Percentiles rank a stretch among this genome's conserved stretches.
phyloP scores from a whole-genome alignment of 176 grass and related monocot species.

The Phoenix dactylifera region DNA sequence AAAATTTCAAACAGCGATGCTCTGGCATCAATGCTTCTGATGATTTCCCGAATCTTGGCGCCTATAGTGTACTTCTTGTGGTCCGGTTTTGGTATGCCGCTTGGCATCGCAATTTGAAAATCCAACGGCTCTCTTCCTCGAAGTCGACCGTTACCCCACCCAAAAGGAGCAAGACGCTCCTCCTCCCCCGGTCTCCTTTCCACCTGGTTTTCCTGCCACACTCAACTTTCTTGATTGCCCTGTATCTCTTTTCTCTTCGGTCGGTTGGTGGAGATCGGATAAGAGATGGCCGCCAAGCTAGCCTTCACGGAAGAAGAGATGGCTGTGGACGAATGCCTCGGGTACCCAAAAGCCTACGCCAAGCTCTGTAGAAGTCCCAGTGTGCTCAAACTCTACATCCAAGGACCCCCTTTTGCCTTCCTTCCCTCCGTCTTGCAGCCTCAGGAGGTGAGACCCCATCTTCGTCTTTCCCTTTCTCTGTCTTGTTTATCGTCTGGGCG shows the following conservation, averaged over 20 bases:
- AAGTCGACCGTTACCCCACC: not conserved
- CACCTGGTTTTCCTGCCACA: too few relatives aligned
- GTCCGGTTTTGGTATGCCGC: too few relatives aligned
- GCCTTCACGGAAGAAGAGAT: constrained; percentile 76
- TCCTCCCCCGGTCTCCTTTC: too few relatives aligned
- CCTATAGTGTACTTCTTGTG: too few relatives aligned
- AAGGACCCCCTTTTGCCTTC: constrained; percentile 74
- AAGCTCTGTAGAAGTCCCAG: constrained; percentile 47
- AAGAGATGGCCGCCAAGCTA: constrained; percentile 14
- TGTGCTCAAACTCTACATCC: constrained; percentile 35
- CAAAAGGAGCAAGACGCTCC: not conserved
- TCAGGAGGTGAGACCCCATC: constrained; percentile 45
- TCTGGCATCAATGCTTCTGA: too few relatives aligned
- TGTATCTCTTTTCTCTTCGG: too few relatives aligned
- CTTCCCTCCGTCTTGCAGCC: constrained; percentile 75
- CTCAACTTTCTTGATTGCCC: too few relatives aligned
- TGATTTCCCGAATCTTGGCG: too few relatives aligned
- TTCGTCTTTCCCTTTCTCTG: not conserved
- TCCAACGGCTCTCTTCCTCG: constrained; percentile 38
- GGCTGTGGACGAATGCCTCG: constrained; percentile 57
- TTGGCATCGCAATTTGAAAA: constrained; percentile 29
- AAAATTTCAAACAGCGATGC: too few relatives aligned
- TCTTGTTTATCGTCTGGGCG: too few relatives aligned
- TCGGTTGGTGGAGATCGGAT: not conserved
- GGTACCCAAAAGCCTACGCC: constrained; percentile 78